Conservation (phyloP, 805 yeast genomes). For the Wickerhamomyces alni region DNA sequence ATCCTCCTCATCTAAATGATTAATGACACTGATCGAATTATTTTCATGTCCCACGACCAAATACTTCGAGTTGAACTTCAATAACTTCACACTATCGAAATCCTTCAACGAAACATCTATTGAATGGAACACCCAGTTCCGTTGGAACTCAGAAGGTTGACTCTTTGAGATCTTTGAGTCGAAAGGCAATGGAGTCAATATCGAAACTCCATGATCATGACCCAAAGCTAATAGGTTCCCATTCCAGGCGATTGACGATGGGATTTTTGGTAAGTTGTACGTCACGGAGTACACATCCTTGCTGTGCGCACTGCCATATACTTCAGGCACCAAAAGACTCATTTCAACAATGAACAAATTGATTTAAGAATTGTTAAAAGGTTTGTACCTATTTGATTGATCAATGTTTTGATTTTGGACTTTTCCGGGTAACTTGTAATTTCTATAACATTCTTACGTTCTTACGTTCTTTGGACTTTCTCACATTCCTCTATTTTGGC, state of each 20-base stretch:
- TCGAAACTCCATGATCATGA: slow-evolving; percentile 16
- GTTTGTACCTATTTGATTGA: too few relatives aligned
- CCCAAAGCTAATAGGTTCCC: slow-evolving; percentile 17
- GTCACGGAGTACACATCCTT: slow-evolving; percentile 19
- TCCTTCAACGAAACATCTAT: slow-evolving; percentile 5
- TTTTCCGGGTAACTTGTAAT: too few relatives aligned
- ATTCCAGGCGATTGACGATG: slow-evolving; percentile 19
- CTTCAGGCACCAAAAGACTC: slow-evolving; percentile 17
- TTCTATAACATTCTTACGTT: too few relatives aligned
- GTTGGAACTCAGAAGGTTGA: slow-evolving; percentile 18
- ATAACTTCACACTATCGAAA: slow-evolving; percentile 7
- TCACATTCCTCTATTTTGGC: too few relatives aligned
- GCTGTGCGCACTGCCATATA: slow-evolving; percentile 12
- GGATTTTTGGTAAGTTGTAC: slow-evolving; percentile 16
- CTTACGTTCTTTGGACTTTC: too few relatives aligned
- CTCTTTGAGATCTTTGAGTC: slow-evolving; percentile 17
- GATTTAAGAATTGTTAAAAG: too few relatives aligned
- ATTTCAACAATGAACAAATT: too few relatives aligned
- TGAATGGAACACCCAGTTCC: slow-evolving; percentile 20
- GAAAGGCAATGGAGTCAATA: slow-evolving; percentile 19
- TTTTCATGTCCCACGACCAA: slow-evolving; percentile 15
- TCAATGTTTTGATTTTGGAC: too few relatives aligned
- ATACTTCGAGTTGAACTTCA: slow-evolving; percentile 19
- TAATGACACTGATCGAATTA: slow-evolving; percentile 13
- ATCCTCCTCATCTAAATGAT: slow-evolving; percentile 17